Evolutionary conservation across 345 rosid genomes (phyloP).

Genomic region (Gossypium raimondii): DNA sequence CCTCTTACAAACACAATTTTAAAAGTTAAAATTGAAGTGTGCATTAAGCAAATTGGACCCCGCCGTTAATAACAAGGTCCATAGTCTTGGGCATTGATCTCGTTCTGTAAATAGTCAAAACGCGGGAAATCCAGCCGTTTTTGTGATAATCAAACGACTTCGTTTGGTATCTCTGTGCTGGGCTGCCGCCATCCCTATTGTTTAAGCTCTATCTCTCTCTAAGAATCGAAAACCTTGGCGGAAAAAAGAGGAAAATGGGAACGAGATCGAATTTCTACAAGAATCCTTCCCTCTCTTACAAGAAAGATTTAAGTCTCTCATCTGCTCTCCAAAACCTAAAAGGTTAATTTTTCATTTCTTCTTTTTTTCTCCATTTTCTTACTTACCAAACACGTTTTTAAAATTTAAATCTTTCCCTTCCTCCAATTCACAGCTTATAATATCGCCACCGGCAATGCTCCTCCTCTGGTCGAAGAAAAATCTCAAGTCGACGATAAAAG

Average conservation of each 20-base stretch:
- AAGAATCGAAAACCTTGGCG: not conserved
- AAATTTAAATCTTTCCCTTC: not conserved
- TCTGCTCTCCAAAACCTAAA: conserved; percentile 62
- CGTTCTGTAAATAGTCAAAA: no score
- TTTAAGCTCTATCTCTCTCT: not conserved
- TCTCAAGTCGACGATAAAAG: conserved; percentile 14
- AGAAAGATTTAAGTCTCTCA: conserved; percentile 48
- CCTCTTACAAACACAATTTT: no score
- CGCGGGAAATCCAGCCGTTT: not conserved
- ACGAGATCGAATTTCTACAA: conserved; percentile 66
- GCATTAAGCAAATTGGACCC: no score
- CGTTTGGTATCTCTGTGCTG: not conserved
- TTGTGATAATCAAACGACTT: not conserved
- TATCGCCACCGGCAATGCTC: conserved; percentile 50
- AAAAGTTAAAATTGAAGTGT: no score
- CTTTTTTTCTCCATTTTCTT: not conserved
- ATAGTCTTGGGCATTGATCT: no score
- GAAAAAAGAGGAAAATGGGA: conserved; percentile 32
- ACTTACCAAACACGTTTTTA: not conserved
- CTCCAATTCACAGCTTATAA: conserved; percentile 44
- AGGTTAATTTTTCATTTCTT: conserved; percentile 26
- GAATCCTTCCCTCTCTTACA: conserved; percentile 55
- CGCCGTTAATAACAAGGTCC: no score
- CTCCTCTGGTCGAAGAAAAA: conserved; percentile 23
- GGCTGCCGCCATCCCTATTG: not conserved